Base-by-base conservation (phyloP, 2,329 filamentous ascomycete genomes). In the Epichloe sylvatica region DNA sequence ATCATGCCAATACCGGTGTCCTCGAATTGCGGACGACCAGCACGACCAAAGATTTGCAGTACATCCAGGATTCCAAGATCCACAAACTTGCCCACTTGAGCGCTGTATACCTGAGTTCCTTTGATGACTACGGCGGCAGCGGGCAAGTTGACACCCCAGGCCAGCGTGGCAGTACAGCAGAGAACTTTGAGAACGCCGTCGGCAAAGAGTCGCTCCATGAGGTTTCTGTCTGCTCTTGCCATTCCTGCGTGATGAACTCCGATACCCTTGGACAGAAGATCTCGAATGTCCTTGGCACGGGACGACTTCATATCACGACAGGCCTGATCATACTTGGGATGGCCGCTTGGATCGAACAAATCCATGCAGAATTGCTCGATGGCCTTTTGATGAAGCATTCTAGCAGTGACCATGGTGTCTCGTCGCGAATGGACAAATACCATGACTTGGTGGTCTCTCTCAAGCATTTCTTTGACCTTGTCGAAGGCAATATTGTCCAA, bases 1-100 rank as follows among this genome's bases (percentile, higher is more conserved):
- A 98, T 98, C 74, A 96, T 96, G 55, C 94, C 94, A 57, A 97
- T 95, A 73, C 92, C 92, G 36, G 85, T 92, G 60, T 97, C 92
- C 62, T 97, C 90, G 58, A 96, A 98, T 62, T 98, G 92, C 39
- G 94, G 92, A 64, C 92, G 85, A 73, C 92, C 92, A 52, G 92
- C 94, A 76, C 92, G 90, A 72, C 92, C 92, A 62, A 98, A 98
- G 52, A 98, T 98, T 64, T 98, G 92, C 49, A 98, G 73, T 15
- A 98, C 92, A 64, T 98, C 92, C 2, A 98, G 76, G 56, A 98
- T 98, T 3, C 92, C 91, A 5, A 98, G 75, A 61, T 98, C 92
- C 19, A 96, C 84, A 58, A 96, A 97, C 66, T 94, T 95, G 66
- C 92, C 92, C 47, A 94, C 91, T 63, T 96, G 87, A 0, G 92